Evolutionary conservation across 2,329 filamentous ascomycete species (phyloP), one percentile per base, ranked within the genome.

Genomic region (Neurospora crassa): DNA sequence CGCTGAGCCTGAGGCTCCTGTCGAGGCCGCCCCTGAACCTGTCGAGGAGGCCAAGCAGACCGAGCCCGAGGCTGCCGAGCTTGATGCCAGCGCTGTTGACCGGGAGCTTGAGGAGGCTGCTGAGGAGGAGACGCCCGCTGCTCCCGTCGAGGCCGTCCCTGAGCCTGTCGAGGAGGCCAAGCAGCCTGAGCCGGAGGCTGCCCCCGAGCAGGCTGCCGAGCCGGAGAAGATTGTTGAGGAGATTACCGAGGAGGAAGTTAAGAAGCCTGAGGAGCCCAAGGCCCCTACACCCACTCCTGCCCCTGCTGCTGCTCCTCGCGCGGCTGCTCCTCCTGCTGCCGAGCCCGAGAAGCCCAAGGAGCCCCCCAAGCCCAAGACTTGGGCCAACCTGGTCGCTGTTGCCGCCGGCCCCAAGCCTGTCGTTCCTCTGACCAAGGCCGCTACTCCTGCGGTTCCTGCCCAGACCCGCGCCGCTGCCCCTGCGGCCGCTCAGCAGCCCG

Each of bases 21-120:
- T 76, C 11, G 78, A 79, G 71, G 67, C 77, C 47, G 79, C 81
- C 74, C 71, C 80, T 20, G 79, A 78, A 70, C 79, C 79, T 68
- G 81, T 74, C 29, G 74, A 75, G 43, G 75, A 71, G 20, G 69
- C 72, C 43, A 79, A 81, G 74, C 74, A 78, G 63, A 72, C 76
- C 69, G 73, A 71, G 73, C 76, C 47, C 20, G 87, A 90, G 79
- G 84, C 80, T 34, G 78, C 76, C 40, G 81, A 83, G 75, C 76
- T 85, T 53, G 84, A 89, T 71, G 81, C 83, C 47, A 80, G 82
- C 29, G 84, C 86, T 76, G 87, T 94, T 47, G 91, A 93, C 79
- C 85, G 93, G 83, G 93, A 93, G 85, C 86, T 94, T 29, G 90
- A 95, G 82, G 87, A 93, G 78, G 85, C 83, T 75, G 79, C 72